Evolutionary conservation across 225 moss, liverwort and hornwort species (phyloP).

Genomic region (Pseudoscleropodium purum): DNA sequence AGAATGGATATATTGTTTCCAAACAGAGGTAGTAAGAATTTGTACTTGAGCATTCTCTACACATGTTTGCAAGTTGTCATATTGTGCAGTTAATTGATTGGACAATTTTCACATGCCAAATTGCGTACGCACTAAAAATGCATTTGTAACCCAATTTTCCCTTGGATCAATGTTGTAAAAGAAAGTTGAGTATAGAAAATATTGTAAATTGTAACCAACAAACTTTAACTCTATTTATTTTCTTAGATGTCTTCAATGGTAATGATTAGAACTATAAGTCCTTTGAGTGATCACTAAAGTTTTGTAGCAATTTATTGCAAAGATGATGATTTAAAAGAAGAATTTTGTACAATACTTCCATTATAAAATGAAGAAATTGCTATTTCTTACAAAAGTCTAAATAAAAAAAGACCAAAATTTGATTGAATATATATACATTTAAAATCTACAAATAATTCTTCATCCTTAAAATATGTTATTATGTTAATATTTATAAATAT

Average conservation of each 20-base stretch:
- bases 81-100: neutral
- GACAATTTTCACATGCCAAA: neutral
- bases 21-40: too few relatives aligned
- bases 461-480: neutral
- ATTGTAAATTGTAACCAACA: neutral
- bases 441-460: neutral
- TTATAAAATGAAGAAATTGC: neutral
- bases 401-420: neutral
- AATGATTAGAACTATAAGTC: neutral
- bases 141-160: neutral
- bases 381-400: too few relatives aligned
- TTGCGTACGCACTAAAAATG: neutral
- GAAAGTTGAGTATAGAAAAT: neutral
- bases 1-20: too few relatives aligned
- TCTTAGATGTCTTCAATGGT: neutral
- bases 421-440: neutral
- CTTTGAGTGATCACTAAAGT: fast-evolving
- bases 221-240: neutral
- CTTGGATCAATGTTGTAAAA: neutral
- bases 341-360: neutral
- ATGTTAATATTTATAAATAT: neutral
- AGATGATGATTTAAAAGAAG: neutral
- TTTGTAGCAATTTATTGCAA: neutral
- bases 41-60: too few relatives aligned
- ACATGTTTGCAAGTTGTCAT: neutral